A percentile compares a stretch with the other conserved stretches of the same genome.
Conservation (phyloP, 176 grass and related monocot species). For the Musa acuminata region DNA sequence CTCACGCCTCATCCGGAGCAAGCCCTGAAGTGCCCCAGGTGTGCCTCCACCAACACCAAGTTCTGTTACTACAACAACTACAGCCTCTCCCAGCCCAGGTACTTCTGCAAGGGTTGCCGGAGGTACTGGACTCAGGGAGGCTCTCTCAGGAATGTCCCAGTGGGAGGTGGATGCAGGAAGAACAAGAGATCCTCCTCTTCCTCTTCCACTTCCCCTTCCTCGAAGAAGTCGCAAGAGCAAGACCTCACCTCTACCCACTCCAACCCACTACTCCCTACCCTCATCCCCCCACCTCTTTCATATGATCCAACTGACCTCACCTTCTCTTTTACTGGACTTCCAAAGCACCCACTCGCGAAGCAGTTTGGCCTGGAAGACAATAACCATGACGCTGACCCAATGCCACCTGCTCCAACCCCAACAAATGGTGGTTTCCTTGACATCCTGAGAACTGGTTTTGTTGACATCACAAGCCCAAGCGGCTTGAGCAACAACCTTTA, state of each 20-base stretch:
- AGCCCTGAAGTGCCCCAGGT: slow-evolving; percentile 7
- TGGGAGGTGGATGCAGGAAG: slow-evolving; percentile 27
- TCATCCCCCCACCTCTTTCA: background rate
- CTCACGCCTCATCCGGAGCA: slow-evolving; percentile 9
- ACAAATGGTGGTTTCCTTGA: background rate
- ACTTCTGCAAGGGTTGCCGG: slow-evolving; percentile 26
- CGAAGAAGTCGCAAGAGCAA: background rate
- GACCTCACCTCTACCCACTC: background rate
- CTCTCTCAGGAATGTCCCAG: slow-evolving; percentile 24
- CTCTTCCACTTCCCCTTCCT: background rate
- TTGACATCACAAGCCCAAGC: background rate
- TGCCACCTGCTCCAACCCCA: background rate
- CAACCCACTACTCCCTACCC: background rate
- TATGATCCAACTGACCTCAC: background rate
- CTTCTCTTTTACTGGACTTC: background rate
- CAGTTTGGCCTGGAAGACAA: background rate
- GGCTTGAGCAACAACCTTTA: background rate
- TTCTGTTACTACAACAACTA: slow-evolving; percentile 23
- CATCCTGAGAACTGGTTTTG: background rate
- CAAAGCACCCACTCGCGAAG: background rate
- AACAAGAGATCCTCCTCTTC: slow-evolving; percentile 15
- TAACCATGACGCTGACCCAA: background rate
- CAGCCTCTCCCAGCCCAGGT: slow-evolving; percentile 19
- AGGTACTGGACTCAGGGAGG: slow-evolving; percentile 29
- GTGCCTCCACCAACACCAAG: slow-evolving; percentile 17